Percentiles rank a stretch among this genome's conserved stretches.
Evolutionary conservation across 129 eudicot species (phyloP).

Genomic region (Mikania micrantha): DNA sequence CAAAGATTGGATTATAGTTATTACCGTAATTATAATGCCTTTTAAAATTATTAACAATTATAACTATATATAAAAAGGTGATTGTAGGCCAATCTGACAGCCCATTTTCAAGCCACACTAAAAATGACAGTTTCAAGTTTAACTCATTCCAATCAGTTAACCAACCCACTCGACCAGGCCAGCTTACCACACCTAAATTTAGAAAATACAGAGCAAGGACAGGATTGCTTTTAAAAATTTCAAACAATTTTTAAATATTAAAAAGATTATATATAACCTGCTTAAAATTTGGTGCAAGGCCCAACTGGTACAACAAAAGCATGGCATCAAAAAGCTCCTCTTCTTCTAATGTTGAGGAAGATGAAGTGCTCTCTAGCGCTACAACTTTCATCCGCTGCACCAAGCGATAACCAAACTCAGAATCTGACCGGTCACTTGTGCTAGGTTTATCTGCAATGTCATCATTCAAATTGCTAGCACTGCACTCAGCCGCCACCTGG

Average conservation of each 20-base stretch:
- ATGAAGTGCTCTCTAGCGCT: slow-evolving; percentile 47
- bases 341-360: slow-evolving; percentile 79
- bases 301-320: slow-evolving; percentile 87
- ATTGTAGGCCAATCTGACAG: neutral
- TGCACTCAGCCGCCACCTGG: slow-evolving; percentile 86
- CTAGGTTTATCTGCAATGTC: slow-evolving; percentile 93
- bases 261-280: slow-evolving; percentile 45
- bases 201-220: neutral
- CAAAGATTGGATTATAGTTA: neutral
- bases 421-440: slow-evolving; percentile 90
- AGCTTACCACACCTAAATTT: neutral
- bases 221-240: slow-evolving; percentile 10
- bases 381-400: slow-evolving; percentile 68
- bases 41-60: neutral
- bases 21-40: neutral
- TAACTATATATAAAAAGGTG: neutral
- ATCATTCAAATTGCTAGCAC: slow-evolving; percentile 69
- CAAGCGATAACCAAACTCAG: slow-evolving; percentile 60
- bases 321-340: slow-evolving; percentile 96
- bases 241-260: neutral
- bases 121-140: neutral
- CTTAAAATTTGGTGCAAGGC: slow-evolving; percentile 91
- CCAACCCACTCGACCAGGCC: neutral
- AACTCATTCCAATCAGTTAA: neutral
- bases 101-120: neutral